Base-by-base conservation (phyloP, 805 yeast species). In the Peterozyma toletana region DNA sequence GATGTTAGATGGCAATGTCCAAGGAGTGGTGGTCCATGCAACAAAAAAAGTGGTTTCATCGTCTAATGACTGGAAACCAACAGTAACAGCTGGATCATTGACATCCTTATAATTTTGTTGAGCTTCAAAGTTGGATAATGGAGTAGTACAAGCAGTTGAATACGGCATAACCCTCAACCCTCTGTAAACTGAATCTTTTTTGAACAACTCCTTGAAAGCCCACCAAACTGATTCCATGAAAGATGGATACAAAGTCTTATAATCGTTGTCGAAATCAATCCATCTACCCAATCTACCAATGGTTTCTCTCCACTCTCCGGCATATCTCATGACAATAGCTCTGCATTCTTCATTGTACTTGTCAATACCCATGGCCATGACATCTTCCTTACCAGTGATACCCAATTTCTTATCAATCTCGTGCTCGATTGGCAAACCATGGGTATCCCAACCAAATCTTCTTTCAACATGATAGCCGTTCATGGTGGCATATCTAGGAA, bases 171-270 rank as follows among this genome's bases (percentile, higher is more conserved):
- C 99, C 64, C 96, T 80, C 64, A 78, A 81, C 47, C 99, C 99
- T 66, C 95, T 80, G 72, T 93, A 93, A 38, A 93, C 98, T 45
- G 86, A 78, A 42, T 80, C 84, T 66, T 90, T 93, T 46, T 85
- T 81, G 63, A 71, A 88, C 54, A 93, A 72, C 67, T 88, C 80
- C 70, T 85, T 81, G 77, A 93, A 93, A 30, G 88, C 96, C 99
- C 99, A 93, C 99, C 99, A 93, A 40, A 83, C 93, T 38, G 96
- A 86, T 71, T 93, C 99, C 99, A 93, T 93, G 56, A 88, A 93
- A 45, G 83, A 73, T 39, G 97, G 96, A 64, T 95, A 89, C 66
- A 93, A 75, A 29, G 99, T 93, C 71, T 91, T 91, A 75, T 90
- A 90, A 69, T 93, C 99, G 63, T 93, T 88, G 63, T 93, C 99